Conservation (phyloP, 768 basidiomycete species). For the Tulasnella calospora region DNA sequence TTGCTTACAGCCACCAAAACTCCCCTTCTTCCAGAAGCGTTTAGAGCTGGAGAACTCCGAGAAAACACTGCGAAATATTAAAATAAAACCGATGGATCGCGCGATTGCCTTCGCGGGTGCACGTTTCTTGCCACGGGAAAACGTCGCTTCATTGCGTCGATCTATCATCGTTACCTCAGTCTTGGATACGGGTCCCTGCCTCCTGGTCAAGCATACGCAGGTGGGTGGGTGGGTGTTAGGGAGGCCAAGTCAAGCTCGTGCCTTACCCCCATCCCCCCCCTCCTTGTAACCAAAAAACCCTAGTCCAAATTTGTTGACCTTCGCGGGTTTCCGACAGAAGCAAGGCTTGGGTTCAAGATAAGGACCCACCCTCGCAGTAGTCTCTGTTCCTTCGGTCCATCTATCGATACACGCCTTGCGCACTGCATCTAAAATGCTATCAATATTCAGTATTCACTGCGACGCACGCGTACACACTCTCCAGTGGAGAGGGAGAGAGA, state of each 20-base stretch:
- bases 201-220: neutral
- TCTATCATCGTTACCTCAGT: constrained; percentile 1
- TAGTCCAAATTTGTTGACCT: neutral
- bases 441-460: neutral
- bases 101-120: constrained; percentile 5
- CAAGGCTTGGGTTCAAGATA: neutral
- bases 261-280: neutral
- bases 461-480: neutral
- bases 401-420: constrained; percentile 9
- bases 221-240: neutral
- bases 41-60: neutral
- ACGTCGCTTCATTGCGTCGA: neutral
- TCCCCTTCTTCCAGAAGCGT: neutral
- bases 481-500: neutral
- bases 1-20: neutral
- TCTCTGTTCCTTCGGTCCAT: constrained; percentile 3
- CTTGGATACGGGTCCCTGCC: neutral
- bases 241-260: neutral
- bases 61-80: neutral
- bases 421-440: neutral
- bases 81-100: neutral
- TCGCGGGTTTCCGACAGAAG: constrained; percentile 9
- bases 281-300: neutral
- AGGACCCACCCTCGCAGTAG: neutral
- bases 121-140: neutral